These are phyloP conservation scores for Coccomyxa sp. DNA, from an alignment of 139 green algal species.

Conservation along the genomic window DNA sequence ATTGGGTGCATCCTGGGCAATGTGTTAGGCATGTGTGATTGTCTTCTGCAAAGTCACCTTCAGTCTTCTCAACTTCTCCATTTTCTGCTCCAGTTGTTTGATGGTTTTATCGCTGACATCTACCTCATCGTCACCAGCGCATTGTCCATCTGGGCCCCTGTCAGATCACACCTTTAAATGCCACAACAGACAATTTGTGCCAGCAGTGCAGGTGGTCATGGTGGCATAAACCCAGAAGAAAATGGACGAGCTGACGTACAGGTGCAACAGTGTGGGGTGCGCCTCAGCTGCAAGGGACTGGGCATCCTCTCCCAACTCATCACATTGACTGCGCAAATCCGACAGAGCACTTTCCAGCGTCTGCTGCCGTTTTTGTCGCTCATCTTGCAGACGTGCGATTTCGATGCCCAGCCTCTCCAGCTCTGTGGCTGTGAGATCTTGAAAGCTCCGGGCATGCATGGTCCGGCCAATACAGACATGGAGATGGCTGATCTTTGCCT, in stretches of 20 bases:
- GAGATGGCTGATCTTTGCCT: conserved; percentile 20
- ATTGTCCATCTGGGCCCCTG: background rate
- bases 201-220: background rate
- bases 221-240: background rate
- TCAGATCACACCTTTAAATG: conserved; percentile 8
- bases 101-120: conserved; percentile 36
- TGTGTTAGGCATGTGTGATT: too few relatives aligned
- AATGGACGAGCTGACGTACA: background rate
- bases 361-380: conserved; percentile 23
- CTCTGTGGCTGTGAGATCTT: conserved; percentile 36
- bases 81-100: conserved; percentile 25
- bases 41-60: background rate
- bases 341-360: conserved; percentile 9
- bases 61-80: conserved; percentile 10
- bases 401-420: conserved; percentile 20
- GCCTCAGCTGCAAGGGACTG: conserved; percentile 25
- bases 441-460: conserved; percentile 12
- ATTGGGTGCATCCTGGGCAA: too few relatives aligned
- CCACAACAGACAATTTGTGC: background rate
- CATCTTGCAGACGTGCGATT: conserved; percentile 2
- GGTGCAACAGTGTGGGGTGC: conserved; percentile 6
- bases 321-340: conserved; percentile 21
- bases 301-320: conserved; percentile 36
- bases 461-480: background rate
- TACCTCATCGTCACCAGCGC: background rate